Base-by-base conservation (phyloP, 495 filamentous ascomycete species). In the Neurospora sp. region DNA sequence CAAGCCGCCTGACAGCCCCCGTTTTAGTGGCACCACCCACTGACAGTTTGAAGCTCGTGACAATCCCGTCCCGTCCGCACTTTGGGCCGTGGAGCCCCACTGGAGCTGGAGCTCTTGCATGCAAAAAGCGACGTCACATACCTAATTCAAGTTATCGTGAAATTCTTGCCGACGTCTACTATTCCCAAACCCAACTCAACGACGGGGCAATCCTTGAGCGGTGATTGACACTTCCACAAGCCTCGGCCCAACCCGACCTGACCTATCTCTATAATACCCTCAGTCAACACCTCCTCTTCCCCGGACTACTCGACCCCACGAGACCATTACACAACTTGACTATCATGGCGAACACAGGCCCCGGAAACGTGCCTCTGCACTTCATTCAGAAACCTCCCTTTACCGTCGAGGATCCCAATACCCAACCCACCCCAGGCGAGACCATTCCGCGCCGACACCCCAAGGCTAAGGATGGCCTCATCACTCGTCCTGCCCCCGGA, bases 371-470 rank as follows among this genome's bases (percentile, higher is more conserved):
- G 71, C 85, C 85, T 22, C 77, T 86, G 40, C 44, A 76, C 69
- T 85, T 82, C 76, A 82, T 84, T 38, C 79, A 85, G 37, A 83
- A 84, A 68, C 83, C 84, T 18, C 88, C 88, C 14, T 89, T 85
- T 80, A 87, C 84, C 53, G 81, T 89, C 70, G 88, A 89, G 72
- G 85, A 83, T 12, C 79, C 87, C 10, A 86, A 83, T 38, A 79
- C 72, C 74, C 71, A 81, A 72, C 82, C 85, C 39, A 82, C 88
- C 68, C 80, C 86, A 39, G 89, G 89, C 78, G 89, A 92, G 78
- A 91, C 90, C 16, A 86, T 88, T 72, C 89, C 90, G 8, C 86
- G 86, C 72, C 85, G 88, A 31, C 88, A 91, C 75, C 76, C 83
- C 72, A 83, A 84, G 73, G 83, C 84, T 37, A 86, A 84, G 71